phyloP scores from a whole-genome alignment of 148 eudicot species.

The Euryodendron excelsum region DNA sequence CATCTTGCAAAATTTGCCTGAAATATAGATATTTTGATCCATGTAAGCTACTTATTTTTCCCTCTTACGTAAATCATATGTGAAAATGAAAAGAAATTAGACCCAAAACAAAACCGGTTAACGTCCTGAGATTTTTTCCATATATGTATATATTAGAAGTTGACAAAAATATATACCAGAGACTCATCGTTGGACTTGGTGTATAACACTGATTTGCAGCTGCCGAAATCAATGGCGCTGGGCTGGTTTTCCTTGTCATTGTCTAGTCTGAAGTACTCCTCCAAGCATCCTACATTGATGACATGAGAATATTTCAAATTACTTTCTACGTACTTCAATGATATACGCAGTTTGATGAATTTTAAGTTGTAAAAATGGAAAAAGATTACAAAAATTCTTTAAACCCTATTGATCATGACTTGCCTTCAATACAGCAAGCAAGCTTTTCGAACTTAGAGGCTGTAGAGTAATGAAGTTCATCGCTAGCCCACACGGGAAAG shows the following conservation, averaged over 20 bases:
- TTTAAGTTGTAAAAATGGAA: not conserved
- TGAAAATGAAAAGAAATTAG: slow-evolving; percentile 3
- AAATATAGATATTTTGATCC: slow-evolving; percentile 6
- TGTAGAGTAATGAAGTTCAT: slow-evolving; percentile 53
- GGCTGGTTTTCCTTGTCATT: slow-evolving; percentile 35
- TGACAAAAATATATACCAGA: slow-evolving; percentile 35
- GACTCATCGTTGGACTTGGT: slow-evolving; percentile 57
- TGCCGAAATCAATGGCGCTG: slow-evolving; percentile 17
- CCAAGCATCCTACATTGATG: slow-evolving; percentile 45
- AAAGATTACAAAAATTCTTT: not conserved
- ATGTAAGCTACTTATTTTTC: slow-evolving; percentile 2
- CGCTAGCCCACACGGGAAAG: slow-evolving; percentile 67
- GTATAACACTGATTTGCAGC: slow-evolving; percentile 43
- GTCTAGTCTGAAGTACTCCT: slow-evolving; percentile 43
- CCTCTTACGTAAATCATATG: not conserved
- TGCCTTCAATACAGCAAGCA: slow-evolving; percentile 50
- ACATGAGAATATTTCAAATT: not conserved
- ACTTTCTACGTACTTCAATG: not conserved
- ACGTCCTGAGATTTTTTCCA: not conserved
- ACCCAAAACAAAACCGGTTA: not conserved
- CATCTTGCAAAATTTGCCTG: slow-evolving; percentile 67
- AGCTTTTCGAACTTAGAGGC: slow-evolving; percentile 52
- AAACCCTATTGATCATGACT: not conserved
- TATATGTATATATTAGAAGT: not conserved
- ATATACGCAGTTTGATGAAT: not conserved